A percentile compares a stretch with the other conserved stretches of the same genome.
phyloP scores from a whole-genome alignment of 805 yeast genomes.

The Suhomyces canberraensis region DNA sequence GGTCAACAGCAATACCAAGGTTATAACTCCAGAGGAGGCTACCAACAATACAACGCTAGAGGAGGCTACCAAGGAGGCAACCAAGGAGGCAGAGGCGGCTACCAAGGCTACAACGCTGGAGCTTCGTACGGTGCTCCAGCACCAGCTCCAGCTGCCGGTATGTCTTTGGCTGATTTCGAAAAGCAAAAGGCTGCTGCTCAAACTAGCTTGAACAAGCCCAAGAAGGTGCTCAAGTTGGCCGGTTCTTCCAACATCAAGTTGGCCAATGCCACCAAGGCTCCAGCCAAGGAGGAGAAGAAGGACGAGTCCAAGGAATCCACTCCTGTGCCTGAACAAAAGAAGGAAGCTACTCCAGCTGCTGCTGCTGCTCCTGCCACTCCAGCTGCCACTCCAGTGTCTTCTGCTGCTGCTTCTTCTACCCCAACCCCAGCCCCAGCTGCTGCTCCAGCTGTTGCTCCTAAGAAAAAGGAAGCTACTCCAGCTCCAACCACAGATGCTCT shows the following conservation, averaged over 20 bases:
- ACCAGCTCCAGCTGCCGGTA: slow-evolving; percentile 30
- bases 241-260: slow-evolving; percentile 63
- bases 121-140: slow-evolving; percentile 6
- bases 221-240: slow-evolving; percentile 65
- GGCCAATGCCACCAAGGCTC: slow-evolving; percentile 29
- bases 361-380: slow-evolving; percentile 11
- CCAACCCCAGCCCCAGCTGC: slow-evolving; percentile 13
- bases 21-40: slow-evolving; percentile 20
- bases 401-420: slow-evolving; percentile 10
- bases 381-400: slow-evolving; percentile 12
- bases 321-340: slow-evolving; percentile 17
- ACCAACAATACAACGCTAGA: slow-evolving; percentile 18
- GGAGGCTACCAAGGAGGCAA: slow-evolving; percentile 22
- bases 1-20: slow-evolving; percentile 20
- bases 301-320: slow-evolving; percentile 19
- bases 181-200: slow-evolving; percentile 53
- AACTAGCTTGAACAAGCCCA: slow-evolving; percentile 50
- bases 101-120: slow-evolving; percentile 15
- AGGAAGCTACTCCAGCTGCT: slow-evolving; percentile 12
- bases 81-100: slow-evolving; percentile 18
- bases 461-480: slow-evolving; percentile 19
- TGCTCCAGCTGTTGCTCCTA: slow-evolving; percentile 12
- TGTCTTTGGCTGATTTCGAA: slow-evolving; percentile 82
- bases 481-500: slow-evolving; percentile 46
- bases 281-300: slow-evolving; percentile 21